Percentiles rank a stretch among this genome's conserved stretches.
These are phyloP conservation scores for Baorangia bicolor DNA, from an alignment of 768 basidiomycete species.

Conservation along the genomic window DNA sequence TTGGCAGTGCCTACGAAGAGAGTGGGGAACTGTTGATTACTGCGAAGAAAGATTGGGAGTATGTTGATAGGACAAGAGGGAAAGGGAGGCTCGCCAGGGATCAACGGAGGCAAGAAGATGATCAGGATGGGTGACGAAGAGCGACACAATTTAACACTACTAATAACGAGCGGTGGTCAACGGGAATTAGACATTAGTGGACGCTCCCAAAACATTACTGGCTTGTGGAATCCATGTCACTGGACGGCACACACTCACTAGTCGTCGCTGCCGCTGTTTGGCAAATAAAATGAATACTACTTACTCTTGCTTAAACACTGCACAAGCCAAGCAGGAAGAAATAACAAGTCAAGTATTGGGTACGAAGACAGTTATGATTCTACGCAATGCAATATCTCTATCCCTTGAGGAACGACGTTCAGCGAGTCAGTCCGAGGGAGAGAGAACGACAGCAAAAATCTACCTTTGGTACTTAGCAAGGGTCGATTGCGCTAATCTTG, in stretches of 20 bases:
- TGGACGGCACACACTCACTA: neutral
- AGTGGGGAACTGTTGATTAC: constrained; percentile 44
- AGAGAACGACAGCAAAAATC: neutral
- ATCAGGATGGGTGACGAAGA: neutral
- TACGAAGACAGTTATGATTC: constrained; percentile 13
- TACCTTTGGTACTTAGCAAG: constrained; percentile 11
- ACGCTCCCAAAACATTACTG: neutral
- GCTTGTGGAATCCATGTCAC: no score
- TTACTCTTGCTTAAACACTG: neutral
- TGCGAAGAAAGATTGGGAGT: constrained; percentile 57
- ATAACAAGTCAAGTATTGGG: neutral
- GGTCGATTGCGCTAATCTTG: neutral
- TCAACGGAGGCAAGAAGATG: constrained; percentile 34
- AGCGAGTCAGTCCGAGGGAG: neutral
- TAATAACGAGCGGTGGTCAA: neutral
- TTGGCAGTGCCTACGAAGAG: constrained; percentile 53
- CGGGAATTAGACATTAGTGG: neutral
- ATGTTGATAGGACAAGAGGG: constrained; percentile 68
- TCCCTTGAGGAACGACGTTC: neutral
- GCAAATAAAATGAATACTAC: neutral
- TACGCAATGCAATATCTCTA: constrained; percentile 20
- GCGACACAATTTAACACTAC: neutral
- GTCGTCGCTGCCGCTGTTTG: neutral
- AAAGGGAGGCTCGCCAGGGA: constrained; percentile 74
- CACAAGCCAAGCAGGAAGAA: neutral